Evolutionary conservation across 768 basidiomycete species (phyloP).

Genomic region (Serendipita sp.): DNA sequence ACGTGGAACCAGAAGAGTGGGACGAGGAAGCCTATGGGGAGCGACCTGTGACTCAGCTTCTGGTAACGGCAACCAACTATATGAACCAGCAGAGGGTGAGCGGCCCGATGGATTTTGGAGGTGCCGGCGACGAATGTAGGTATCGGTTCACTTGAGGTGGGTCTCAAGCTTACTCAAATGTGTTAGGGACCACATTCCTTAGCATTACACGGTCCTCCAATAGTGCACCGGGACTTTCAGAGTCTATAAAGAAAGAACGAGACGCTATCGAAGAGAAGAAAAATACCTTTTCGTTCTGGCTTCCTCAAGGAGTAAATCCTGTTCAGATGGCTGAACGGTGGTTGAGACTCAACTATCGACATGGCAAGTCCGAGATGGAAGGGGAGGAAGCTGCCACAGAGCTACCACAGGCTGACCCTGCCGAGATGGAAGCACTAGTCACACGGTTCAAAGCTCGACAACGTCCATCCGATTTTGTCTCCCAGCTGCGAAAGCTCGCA

Average conservation of each 20-base stretch:
- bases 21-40: conserved; percentile 19
- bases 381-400: background rate
- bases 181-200: conserved; percentile 21
- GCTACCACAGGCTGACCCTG: conserved; percentile 13
- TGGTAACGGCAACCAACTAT: conserved; percentile 31
- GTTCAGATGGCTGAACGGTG: background rate
- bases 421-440: conserved; percentile 13
- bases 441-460: conserved; percentile 23
- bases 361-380: background rate
- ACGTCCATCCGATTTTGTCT: conserved; percentile 17
- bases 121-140: conserved; percentile 19
- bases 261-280: background rate
- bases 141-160: background rate
- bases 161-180: background rate
- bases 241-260: background rate
- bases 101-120: conserved; percentile 24
- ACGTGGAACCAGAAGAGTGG: conserved; percentile 37
- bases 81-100: conserved; percentile 23
- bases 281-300: background rate
- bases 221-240: background rate
- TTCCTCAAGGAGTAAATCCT: background rate
- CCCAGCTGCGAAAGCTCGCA: conserved; percentile 29
- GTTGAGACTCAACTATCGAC: background rate
- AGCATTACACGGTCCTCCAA: conserved; percentile 6
- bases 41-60: conserved; percentile 40